A percentile compares a stretch with the other conserved stretches of the same genome.
Conservation (phyloP, 2,329 filamentous ascomycete genomes). For the Phyllachora maydis region DNA sequence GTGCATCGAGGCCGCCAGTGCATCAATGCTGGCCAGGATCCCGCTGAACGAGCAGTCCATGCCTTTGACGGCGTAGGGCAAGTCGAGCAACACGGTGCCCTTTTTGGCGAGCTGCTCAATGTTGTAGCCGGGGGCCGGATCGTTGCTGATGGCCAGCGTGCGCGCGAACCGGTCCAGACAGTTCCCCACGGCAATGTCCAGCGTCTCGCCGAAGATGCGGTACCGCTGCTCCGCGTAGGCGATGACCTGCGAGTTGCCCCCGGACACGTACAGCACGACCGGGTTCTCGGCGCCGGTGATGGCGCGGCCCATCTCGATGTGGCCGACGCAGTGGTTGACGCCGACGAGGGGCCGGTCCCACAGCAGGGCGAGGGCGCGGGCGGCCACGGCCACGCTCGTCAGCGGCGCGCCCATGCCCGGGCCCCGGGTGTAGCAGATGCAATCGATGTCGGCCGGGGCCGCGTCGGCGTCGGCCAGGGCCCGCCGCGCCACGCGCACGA, state of each 20-base stretch:
- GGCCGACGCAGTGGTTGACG: slow-evolving; percentile 95
- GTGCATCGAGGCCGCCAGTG: slow-evolving; percentile 49
- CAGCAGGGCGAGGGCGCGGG: slow-evolving; percentile 59
- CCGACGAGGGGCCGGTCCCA: slow-evolving; percentile 83
- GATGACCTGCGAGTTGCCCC: slow-evolving; percentile 95
- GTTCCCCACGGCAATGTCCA: slow-evolving; percentile 95
- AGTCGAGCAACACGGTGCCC: slow-evolving; percentile 53
- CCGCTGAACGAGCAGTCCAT: slow-evolving; percentile 98
- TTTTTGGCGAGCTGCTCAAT: slow-evolving; percentile 82
- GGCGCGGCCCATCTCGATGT: slow-evolving; percentile 93
- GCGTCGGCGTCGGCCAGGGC: slow-evolving; percentile 53
- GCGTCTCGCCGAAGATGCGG: slow-evolving; percentile 91
- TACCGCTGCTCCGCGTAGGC: slow-evolving; percentile 89
- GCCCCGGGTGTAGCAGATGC: slow-evolving; percentile 88
- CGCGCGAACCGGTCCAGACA: slow-evolving; percentile 91
- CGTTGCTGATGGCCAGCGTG: slow-evolving; percentile 78
- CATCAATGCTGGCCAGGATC: slow-evolving; percentile 68
- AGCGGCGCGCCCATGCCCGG: slow-evolving; percentile 94
- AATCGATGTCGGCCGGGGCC: slow-evolving; percentile 49
- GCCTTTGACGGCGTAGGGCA: slow-evolving; percentile 92
- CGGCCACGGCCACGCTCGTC: slow-evolving; percentile 68
- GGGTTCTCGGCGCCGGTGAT: slow-evolving; percentile 85
- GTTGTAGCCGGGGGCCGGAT: slow-evolving; percentile 93
- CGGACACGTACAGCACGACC: slow-evolving; percentile 86
- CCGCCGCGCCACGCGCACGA: slow-evolving; percentile 59